phyloP scores from a whole-genome alignment of 306 rosid genomes.

The Benincasa hispida region DNA sequence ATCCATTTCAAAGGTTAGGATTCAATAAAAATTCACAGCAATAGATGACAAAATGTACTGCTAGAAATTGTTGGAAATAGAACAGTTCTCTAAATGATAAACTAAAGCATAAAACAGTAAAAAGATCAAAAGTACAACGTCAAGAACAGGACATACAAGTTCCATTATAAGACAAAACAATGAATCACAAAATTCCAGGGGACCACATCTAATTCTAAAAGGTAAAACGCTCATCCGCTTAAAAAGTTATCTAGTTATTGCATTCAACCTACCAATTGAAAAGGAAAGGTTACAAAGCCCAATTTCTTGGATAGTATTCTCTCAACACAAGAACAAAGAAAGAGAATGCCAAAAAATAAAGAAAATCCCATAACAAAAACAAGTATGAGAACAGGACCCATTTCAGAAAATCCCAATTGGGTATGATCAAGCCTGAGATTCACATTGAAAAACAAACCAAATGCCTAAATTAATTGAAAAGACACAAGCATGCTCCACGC shows the following conservation, averaged over 20 bases:
- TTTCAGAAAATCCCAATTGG: too few relatives aligned
- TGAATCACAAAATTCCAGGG: background rate
- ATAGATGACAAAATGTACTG: background rate
- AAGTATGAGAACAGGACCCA: background rate
- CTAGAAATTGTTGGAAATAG: background rate
- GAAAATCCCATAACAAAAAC: background rate
- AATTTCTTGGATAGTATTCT: too few relatives aligned
- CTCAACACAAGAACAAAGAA: background rate
- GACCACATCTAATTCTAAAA: background rate
- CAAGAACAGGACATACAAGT: too few relatives aligned
- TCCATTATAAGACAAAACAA: too few relatives aligned
- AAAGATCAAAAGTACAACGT: background rate
- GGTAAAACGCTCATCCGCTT: background rate
- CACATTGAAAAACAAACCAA: too few relatives aligned
- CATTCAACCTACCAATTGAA: background rate
- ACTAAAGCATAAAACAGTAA: background rate
- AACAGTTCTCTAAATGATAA: background rate
- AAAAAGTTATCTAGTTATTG: too few relatives aligned
- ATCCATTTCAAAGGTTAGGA: too few relatives aligned
- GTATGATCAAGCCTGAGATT: too few relatives aligned
- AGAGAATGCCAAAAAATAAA: background rate
- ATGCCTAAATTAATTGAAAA: too few relatives aligned
- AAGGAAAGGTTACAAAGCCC: background rate
- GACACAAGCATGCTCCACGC: too few relatives aligned
- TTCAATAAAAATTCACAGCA: too few relatives aligned